Evolutionary conservation across 2,329 filamentous ascomycete species (phyloP), one percentile per base, ranked within the genome.

Genomic region (Trichoderma afroharzianum): DNA sequence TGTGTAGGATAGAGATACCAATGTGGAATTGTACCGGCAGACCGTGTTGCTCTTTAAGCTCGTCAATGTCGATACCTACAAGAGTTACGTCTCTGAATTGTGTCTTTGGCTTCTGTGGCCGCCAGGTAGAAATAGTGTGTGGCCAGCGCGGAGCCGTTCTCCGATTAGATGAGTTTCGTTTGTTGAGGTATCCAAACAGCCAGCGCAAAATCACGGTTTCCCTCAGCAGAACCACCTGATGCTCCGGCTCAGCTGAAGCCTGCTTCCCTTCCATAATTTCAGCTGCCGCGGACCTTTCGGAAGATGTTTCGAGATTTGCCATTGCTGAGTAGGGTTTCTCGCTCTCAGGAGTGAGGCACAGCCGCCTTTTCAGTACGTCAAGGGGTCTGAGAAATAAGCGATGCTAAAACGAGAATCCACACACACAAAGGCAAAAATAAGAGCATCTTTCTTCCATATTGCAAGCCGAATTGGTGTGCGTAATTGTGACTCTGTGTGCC

Each of bases 1-100:
- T 72, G n/a, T 53, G 67, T 15, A 72, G 28, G 50, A 71, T 57
- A 36, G 71, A 72, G 53, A 72, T 72, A 32, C 68, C 61, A 50
- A 71, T 72, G 61, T 70, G 68, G 61, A 71, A 67, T 62, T 70
- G 53, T 30, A 71, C 50, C 18, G 59, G 61, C 9, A 72, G 55
- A 21, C 50, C 53, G 11, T 70, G 39, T 59, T 66, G 67, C 21
- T 70, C 71, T 43, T 66, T 33, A 15, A 70, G 24, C 30, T 57
- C 67, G 47, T 72, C 61, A n/a, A 72, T 66, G 50, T 72, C 61
- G 4, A 72, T 71, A 50, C 53, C 39, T 55, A 72, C 67, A n/a
- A 72, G 30, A 30, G 61, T 72, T 33, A 39, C 50, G 30, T 72
- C 30, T 61, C 59, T 63, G 28, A 67, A 67, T 18, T 9, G 6